Evolutionary conservation across 768 basidiomycete species (phyloP).

Genomic region (Lactarius hengduanensis): DNA sequence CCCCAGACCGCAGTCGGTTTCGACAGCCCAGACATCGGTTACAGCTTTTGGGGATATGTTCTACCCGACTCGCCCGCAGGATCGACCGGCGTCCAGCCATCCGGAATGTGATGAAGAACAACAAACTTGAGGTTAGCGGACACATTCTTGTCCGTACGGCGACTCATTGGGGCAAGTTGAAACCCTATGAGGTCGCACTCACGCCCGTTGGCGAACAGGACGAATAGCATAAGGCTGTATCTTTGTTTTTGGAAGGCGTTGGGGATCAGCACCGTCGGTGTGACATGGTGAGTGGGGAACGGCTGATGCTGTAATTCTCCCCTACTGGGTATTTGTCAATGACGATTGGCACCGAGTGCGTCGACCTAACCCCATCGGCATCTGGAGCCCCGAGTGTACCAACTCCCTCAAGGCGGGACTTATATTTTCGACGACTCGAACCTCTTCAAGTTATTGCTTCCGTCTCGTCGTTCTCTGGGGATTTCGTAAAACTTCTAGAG

Average conservation of each 20-base stretch:
- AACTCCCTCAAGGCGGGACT: conserved; percentile 47
- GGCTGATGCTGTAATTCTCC: not conserved
- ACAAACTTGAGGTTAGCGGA: conserved; percentile 72
- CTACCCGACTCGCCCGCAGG: conserved; percentile 50
- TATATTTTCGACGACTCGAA: conserved; percentile 85
- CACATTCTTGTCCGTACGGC: conserved; percentile 71
- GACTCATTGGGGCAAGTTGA: conserved; percentile 50
- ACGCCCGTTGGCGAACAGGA: conserved; percentile 68
- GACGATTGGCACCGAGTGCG: conserved; percentile 65
- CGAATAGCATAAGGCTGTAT: conserved; percentile 44
- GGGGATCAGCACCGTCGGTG: conserved; percentile 61
- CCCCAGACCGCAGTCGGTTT: conserved; percentile 58
- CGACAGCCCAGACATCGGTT: conserved; percentile 55
- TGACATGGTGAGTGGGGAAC: conserved; percentile 54
- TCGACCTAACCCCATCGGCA: conserved; percentile 8
- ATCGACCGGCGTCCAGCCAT: conserved; percentile 45
- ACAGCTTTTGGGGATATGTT: conserved; percentile 58
- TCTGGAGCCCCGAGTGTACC: not conserved
- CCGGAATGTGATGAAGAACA: conserved; percentile 41
- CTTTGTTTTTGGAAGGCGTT: conserved; percentile 44
- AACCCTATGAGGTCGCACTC: conserved; percentile 65
- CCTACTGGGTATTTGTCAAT: conserved; percentile 35
- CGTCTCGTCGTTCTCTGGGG: conserved; percentile 60
- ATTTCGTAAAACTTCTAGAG: conserved; percentile 59
- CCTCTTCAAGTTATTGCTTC: conserved; percentile 50